A percentile compares a stretch with the other conserved stretches of the same genome.
Evolutionary conservation across 371 early-diverging fungal species (phyloP).

Genomic region (Rhizopus stolonifer): DNA sequence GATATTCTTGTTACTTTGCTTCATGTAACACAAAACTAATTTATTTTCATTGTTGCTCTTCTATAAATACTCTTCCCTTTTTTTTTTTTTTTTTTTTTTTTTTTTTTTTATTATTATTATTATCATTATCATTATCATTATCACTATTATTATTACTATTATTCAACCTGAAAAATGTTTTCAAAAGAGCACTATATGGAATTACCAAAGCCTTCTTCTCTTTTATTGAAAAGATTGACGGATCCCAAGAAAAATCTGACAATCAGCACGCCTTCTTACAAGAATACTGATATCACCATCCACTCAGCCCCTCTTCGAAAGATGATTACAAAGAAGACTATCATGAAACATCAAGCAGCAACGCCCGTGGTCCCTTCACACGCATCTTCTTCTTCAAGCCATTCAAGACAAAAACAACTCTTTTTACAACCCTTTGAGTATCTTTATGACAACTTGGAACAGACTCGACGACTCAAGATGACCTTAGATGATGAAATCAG

Average conservation of each 20-base stretch:
- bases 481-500: conserved; percentile 78
- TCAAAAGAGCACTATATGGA: conserved; percentile 2
- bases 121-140: no score
- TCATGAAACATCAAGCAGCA: conserved; percentile 3
- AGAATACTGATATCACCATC: conserved; percentile 32
- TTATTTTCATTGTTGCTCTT: no score
- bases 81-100: background rate
- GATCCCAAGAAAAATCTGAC: conserved; percentile 48
- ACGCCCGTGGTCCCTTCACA: conserved; percentile 49
- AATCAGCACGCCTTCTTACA: conserved; percentile 60
- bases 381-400: conserved; percentile 11
- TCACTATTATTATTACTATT: no score
- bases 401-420: conserved; percentile 45
- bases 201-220: conserved; percentile 37
- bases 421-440: conserved; percentile 59
- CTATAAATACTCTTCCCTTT: no score
- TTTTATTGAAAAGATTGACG: conserved; percentile 39
- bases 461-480: conserved; percentile 49
- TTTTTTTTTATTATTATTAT: no score
- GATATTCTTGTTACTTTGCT: no score
- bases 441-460: conserved; percentile 58
- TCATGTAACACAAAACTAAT: no score
- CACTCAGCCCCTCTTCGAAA: conserved; percentile 52
- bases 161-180: no score
- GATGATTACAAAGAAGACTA: conserved; percentile 5